phyloP scores from a whole-genome alignment of 768 basidiomycete species.

The Russula dissimulans region DNA sequence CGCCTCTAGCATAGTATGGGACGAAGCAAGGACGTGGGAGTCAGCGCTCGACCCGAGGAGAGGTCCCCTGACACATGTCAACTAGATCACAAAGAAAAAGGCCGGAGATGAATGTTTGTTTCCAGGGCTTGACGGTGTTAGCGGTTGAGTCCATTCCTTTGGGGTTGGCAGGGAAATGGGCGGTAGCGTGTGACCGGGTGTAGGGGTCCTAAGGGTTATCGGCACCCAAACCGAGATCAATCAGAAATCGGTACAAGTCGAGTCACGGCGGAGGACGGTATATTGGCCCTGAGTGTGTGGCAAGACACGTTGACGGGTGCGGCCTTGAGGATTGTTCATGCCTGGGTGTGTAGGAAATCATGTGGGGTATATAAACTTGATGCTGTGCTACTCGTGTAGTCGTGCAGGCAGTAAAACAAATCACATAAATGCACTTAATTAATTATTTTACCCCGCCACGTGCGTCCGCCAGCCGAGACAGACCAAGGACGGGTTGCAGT shows the following conservation, averaged over 20 bases:
- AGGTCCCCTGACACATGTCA: conserved; percentile 1
- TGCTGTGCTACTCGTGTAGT: conserved; percentile 7
- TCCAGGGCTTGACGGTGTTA: not conserved
- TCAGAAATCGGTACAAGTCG: not conserved
- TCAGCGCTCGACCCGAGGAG: not conserved
- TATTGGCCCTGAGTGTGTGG: no score
- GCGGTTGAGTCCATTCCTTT: not conserved
- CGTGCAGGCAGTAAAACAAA: not conserved
- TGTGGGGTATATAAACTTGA: conserved; percentile 4
- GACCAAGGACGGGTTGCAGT: not conserved
- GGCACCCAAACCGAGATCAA: not conserved
- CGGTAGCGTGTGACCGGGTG: not conserved
- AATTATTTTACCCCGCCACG: not conserved
- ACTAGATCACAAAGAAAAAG: not conserved
- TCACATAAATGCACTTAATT: not conserved
- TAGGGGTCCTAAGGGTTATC: not conserved
- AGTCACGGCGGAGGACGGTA: not conserved
- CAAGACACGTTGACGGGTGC: not conserved
- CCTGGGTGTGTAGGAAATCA: not conserved
- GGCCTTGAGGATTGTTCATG: not conserved
- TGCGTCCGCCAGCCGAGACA: not conserved
- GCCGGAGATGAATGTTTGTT: conserved; percentile 8
- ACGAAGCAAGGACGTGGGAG: conserved; percentile 17
- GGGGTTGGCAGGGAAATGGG: not conserved
- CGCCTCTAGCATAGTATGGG: not conserved